phyloP scores from a whole-genome alignment of 2,329 filamentous ascomycete genomes.

The Hymenoscyphus occultus region DNA sequence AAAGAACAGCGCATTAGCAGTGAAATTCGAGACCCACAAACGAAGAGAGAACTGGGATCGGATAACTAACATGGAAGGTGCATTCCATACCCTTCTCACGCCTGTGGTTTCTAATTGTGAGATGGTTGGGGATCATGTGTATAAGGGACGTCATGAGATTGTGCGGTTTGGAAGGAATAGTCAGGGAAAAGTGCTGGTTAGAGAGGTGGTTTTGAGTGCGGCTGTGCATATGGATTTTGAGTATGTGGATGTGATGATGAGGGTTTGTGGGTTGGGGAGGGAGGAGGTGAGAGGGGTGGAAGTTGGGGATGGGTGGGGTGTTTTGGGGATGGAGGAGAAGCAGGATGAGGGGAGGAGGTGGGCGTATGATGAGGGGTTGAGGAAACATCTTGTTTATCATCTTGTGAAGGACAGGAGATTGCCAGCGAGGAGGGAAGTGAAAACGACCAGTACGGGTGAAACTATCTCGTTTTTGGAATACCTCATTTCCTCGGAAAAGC shows the following conservation, averaged over 20 bases:
- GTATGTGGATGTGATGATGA: slow-evolving; percentile 26
- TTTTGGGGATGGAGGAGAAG: slow-evolving; percentile 21
- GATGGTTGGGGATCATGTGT: slow-evolving; percentile 30
- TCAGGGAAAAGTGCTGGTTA: slow-evolving; percentile 12
- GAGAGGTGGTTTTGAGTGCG: slow-evolving; percentile 29
- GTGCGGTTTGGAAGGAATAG: slow-evolving; percentile 16
- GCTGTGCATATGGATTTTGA: slow-evolving; percentile 33
- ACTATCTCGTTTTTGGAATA: slow-evolving; percentile 9
- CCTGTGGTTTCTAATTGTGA: slow-evolving; percentile 25
- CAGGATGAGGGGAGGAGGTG: slow-evolving; percentile 19
- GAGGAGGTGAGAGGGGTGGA: slow-evolving; percentile 17
- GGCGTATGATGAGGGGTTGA: slow-evolving; percentile 25
- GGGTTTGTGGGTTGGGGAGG: slow-evolving; percentile 20
- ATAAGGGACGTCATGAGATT: slow-evolving; percentile 23
- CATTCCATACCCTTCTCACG: slow-evolving; percentile 30
- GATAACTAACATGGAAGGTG: slow-evolving; percentile 33
- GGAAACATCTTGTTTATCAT: slow-evolving; percentile 27
- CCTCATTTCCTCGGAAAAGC: slow-evolving; percentile 2
- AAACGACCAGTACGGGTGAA: slow-evolving; percentile 8
- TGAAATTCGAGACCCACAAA: slow-evolving; percentile 18
- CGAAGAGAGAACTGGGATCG: slow-evolving; percentile 10
- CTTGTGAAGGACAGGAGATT: slow-evolving; percentile 17
- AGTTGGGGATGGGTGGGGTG: slow-evolving; percentile 16
- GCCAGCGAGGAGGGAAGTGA: slow-evolving; percentile 17
- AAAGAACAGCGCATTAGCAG: slow-evolving; percentile 24